A percentile compares a stretch with the other conserved stretches of the same genome.
Evolutionary conservation across 768 basidiomycete species (phyloP).

Genomic region (Pilatotrama ljubarskyi): DNA sequence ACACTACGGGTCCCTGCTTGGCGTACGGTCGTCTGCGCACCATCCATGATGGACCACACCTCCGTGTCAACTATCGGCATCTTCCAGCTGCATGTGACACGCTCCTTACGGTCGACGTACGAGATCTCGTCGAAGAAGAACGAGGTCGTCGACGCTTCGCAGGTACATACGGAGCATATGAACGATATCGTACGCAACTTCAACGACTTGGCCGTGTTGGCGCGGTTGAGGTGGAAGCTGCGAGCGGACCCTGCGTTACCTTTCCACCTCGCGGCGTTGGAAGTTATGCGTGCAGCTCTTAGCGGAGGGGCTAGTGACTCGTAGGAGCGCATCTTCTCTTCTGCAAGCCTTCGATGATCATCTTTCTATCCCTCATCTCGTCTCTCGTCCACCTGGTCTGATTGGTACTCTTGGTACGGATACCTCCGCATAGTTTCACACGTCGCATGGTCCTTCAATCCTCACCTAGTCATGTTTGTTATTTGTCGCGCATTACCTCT

Average conservation of each 20-base stretch:
- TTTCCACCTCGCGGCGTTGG: constrained; percentile 72
- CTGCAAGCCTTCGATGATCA: neutral
- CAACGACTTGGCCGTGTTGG: constrained; percentile 67
- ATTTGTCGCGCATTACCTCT: too few relatives aligned
- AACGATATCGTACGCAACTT: constrained; percentile 67
- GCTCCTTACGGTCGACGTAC: constrained; percentile 42
- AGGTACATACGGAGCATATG: constrained; percentile 32
- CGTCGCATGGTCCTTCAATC: neutral
- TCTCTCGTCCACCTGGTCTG: too few relatives aligned
- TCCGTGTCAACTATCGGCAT: constrained; percentile 56
- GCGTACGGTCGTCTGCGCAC: constrained; percentile 58
- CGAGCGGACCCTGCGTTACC: constrained; percentile 58
- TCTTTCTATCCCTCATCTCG: too few relatives aligned
- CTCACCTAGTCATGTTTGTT: neutral
- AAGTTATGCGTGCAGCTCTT: constrained; percentile 54
- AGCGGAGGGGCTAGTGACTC: constrained; percentile 22
- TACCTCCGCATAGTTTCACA: too few relatives aligned
- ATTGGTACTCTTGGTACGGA: too few relatives aligned
- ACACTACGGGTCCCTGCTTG: constrained; percentile 54
- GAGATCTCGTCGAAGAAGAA: constrained; percentile 4
- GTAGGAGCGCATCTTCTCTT: neutral
- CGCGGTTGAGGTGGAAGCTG: constrained; percentile 50
- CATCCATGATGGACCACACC: constrained; percentile 45
- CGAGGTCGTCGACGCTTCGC: neutral
- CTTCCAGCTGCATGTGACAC: constrained; percentile 56